A percentile compares a stretch with the other conserved stretches of the same genome.
These are phyloP conservation scores for Gnaphalium uliginosum DNA, from an alignment of 129 eudicot species.

Conservation along the genomic window DNA sequence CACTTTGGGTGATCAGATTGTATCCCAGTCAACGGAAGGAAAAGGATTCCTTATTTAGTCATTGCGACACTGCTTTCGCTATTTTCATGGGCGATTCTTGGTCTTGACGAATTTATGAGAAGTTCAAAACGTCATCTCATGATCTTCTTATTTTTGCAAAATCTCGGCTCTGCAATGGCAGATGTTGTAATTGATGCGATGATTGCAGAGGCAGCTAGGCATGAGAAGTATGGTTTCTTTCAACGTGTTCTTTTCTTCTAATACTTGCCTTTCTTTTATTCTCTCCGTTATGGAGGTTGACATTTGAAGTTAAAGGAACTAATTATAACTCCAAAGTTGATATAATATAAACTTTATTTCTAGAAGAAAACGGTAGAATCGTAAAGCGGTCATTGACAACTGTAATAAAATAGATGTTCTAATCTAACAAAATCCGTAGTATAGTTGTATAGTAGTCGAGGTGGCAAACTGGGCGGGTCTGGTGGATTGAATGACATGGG, in stretches of 20 bases:
- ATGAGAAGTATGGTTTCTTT: conserved; percentile 53
- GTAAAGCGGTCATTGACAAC: neutral
- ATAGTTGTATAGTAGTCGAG: neutral
- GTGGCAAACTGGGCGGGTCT: neutral
- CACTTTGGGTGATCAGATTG: conserved; percentile 68
- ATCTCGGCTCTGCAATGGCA: conserved; percentile 95
- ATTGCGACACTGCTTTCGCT: conserved; percentile 80
- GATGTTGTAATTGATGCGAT: conserved; percentile 98
- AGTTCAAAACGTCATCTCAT: conserved; percentile 56
- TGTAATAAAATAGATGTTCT: neutral
- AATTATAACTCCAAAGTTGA: neutral
- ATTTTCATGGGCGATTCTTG: conserved; percentile 73
- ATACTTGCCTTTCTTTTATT: conserved; percentile 3
- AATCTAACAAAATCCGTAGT: neutral
- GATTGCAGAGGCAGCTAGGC: conserved; percentile 95
- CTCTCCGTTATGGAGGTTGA: neutral
- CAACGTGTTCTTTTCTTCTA: neutral
- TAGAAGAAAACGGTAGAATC: neutral
- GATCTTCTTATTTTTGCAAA: conserved; percentile 75
- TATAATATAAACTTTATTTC: neutral
- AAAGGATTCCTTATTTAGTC: conserved; percentile 79
- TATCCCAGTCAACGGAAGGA: conserved; percentile 80
- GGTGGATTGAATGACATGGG: too few relatives aligned
- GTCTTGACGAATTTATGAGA: conserved; percentile 55
- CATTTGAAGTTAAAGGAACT: neutral